Conservation (phyloP, 1,284 basidiomycete species). For the Cryptococcus sp. region DNA sequence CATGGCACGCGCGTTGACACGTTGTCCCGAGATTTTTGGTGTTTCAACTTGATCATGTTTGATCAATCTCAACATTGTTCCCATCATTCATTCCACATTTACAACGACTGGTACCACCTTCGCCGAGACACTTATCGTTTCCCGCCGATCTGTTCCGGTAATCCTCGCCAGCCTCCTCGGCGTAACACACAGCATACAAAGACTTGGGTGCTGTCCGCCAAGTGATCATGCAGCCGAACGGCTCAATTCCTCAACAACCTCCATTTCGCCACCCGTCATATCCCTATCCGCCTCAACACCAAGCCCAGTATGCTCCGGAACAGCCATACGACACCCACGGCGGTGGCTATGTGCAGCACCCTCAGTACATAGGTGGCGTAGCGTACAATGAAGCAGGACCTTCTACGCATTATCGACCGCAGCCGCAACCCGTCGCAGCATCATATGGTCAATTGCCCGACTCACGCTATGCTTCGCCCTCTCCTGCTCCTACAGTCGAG, state of each 20-base stretch:
- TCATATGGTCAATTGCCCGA: background rate
- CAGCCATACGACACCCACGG: background rate
- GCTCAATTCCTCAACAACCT: constrained; percentile 1
- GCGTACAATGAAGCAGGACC: background rate
- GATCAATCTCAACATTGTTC: background rate
- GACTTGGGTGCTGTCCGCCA: too few relatives aligned
- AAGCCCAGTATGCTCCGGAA: background rate
- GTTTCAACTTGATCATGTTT: background rate
- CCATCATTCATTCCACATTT: background rate
- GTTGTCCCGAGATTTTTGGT: background rate
- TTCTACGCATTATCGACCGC: background rate
- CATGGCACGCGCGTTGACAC: background rate
- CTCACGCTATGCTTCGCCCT: background rate
- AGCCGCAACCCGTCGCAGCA: too few relatives aligned
- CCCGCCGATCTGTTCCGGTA: too few relatives aligned
- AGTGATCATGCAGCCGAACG: background rate
- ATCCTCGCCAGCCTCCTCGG: too few relatives aligned
- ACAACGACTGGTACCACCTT: too few relatives aligned
- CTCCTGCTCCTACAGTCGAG: constrained; percentile 18
- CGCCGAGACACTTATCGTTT: too few relatives aligned
- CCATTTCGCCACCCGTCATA: background rate
- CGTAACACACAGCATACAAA: too few relatives aligned
- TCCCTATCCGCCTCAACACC: constrained; percentile 2
- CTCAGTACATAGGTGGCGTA: background rate
- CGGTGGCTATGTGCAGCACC: background rate